Evolutionary conservation across 73 alveolate species (phyloP).

Genomic region (Paramecium sexaurelia): DNA sequence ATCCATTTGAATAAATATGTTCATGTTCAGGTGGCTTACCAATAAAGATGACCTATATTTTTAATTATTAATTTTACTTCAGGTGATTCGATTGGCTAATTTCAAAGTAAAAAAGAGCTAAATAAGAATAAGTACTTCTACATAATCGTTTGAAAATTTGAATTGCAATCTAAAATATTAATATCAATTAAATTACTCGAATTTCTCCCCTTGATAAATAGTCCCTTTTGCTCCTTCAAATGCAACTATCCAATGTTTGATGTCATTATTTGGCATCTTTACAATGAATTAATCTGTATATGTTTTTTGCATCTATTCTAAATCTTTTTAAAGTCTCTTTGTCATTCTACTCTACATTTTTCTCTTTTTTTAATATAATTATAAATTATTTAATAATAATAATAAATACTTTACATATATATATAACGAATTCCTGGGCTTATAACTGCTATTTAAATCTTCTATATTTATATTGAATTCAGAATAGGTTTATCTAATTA

Average conservation of each 20-base stretch:
- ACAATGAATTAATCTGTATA: constrained; percentile 81
- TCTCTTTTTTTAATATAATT: neutral
- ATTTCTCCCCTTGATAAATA: constrained; percentile 90
- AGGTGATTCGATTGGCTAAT: constrained; percentile 97
- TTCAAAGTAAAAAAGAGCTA: neutral
- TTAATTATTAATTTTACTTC: constrained; percentile 77
- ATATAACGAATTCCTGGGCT: too few species aligned
- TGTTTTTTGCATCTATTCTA: constrained; percentile 81
- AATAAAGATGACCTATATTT: constrained; percentile 76
- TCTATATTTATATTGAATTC: too few species aligned
- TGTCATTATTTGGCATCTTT: constrained; percentile 76
- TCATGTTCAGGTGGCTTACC: constrained; percentile 96
- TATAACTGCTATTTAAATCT: too few species aligned
- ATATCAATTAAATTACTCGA: constrained; percentile 31
- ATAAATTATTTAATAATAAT: neutral
- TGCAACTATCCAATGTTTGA: constrained; percentile 83
- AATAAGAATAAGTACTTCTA: constrained; percentile 51
- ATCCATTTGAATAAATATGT: constrained; percentile 98
- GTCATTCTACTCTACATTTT: constrained; percentile 82
- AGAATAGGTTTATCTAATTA: too few species aligned
- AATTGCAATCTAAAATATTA: constrained; percentile 80
- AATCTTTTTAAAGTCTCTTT: constrained; percentile 90
- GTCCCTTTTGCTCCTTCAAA: constrained; percentile 95
- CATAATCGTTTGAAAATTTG: constrained; percentile 84
- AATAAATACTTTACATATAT: neutral